These are phyloP conservation scores for Monosporascus sp. DNA, from an alignment of 2,329 filamentous ascomycete genomes.

Conservation along the genomic window DNA sequence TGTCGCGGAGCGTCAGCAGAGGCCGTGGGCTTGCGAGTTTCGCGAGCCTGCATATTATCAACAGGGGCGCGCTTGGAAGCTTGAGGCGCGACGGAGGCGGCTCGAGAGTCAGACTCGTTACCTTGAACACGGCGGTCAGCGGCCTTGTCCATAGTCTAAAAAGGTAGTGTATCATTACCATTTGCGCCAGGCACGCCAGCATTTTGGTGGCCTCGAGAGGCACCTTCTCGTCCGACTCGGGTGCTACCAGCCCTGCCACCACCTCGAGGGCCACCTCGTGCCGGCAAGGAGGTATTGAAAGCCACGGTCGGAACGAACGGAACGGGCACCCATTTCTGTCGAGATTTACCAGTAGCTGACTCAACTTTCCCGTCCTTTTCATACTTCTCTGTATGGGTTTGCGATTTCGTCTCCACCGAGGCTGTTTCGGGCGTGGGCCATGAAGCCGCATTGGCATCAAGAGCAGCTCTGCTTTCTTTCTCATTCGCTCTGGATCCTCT, in stretches of 20 bases:
- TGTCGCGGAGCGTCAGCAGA: slow-evolving; percentile 39
- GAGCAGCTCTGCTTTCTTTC: slow-evolving; percentile 31
- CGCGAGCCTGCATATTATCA: slow-evolving; percentile 35
- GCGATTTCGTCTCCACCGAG: slow-evolving; percentile 71
- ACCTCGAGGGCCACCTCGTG: slow-evolving; percentile 37
- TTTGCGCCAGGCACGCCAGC: slow-evolving; percentile 6
- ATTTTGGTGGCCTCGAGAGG: slow-evolving; percentile 13
- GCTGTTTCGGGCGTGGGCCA: slow-evolving; percentile 90
- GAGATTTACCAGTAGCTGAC: slow-evolving; percentile 36
- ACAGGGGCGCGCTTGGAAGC: slow-evolving; percentile 39
- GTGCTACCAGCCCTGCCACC: slow-evolving; percentile 32
- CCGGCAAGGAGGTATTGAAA: slow-evolving; percentile 76
- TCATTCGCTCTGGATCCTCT: slow-evolving; percentile 42
- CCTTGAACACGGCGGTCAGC: slow-evolving; percentile 19
- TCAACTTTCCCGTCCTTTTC: slow-evolving; percentile 59
- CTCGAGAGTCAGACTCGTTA: slow-evolving; percentile 20
- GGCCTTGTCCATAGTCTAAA: background rate
- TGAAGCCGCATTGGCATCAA: slow-evolving; percentile 59
- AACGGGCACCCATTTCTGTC: slow-evolving; percentile 77
- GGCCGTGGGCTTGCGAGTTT: slow-evolving; percentile 39
- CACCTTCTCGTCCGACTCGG: slow-evolving; percentile 23
- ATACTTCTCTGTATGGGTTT: slow-evolving; percentile 57
- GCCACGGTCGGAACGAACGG: slow-evolving; percentile 78
- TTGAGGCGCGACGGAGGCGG: slow-evolving; percentile 28
- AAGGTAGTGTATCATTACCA: slow-evolving; percentile 11